Evolutionary conservation across 2,329 filamentous ascomycete genomes (phyloP).

Genomic region (Fusarium lateritium): DNA sequence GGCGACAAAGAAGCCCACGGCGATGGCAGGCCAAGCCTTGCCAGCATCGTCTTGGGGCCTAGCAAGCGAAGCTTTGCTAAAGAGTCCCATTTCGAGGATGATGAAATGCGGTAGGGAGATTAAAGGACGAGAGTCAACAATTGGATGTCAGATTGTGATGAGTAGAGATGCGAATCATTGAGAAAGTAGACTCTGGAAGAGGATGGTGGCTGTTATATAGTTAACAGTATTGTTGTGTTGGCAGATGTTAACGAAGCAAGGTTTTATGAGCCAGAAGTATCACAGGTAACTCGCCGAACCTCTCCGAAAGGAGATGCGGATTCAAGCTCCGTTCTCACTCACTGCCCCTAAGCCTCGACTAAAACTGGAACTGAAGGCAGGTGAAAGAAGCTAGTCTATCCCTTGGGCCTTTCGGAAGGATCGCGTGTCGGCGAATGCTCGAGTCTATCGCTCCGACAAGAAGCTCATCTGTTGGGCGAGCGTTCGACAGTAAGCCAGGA

Average conservation of each 20-base stretch:
- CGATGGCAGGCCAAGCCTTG: constrained; percentile 73
- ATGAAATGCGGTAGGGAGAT: not conserved
- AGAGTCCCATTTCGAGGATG: not conserved
- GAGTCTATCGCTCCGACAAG: not conserved
- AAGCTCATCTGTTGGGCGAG: not conserved
- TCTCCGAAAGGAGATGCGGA: too few relatives aligned
- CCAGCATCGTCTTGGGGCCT: constrained; percentile 60
- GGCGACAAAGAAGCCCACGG: constrained; percentile 67
- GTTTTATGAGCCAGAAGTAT: too few relatives aligned
- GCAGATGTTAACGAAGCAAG: too few relatives aligned
- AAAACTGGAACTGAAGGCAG: too few relatives aligned
- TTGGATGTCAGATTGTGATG: fast-evolving
- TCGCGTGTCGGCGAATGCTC: too few relatives aligned
- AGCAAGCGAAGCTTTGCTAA: not conserved
- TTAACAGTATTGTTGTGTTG: too few relatives aligned
- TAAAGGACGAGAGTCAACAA: not conserved
- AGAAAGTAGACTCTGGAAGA: not conserved
- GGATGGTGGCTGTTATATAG: too few relatives aligned
- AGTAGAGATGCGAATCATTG: fast-evolving
- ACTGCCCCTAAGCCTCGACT: too few relatives aligned
- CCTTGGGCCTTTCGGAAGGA: too few relatives aligned
- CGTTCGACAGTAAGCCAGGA: not conserved
- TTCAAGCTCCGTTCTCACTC: too few relatives aligned
- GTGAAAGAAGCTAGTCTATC: too few relatives aligned
- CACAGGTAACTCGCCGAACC: too few relatives aligned